A percentile compares a stretch with the other conserved stretches of the same genome.
phyloP scores from a whole-genome alignment of 2,329 filamentous ascomycete species.

The Aspergillus bombycis region DNA sequence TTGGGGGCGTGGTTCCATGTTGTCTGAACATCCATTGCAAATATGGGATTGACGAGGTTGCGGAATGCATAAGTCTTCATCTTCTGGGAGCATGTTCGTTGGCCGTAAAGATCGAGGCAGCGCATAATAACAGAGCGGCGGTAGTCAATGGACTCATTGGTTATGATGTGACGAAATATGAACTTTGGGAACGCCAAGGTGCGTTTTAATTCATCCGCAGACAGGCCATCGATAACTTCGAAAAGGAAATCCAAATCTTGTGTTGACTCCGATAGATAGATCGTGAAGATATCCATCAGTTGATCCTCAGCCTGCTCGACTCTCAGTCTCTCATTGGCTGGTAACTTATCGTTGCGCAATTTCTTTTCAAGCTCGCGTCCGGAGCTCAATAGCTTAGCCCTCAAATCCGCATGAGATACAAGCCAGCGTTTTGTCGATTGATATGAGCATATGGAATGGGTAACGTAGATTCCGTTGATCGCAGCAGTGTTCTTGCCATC shows the following conservation, averaged over 20 bases:
- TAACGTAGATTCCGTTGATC: conserved; percentile 85
- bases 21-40: conserved; percentile 93
- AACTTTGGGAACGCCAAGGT: conserved; percentile 77
- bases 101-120: conserved; percentile 84
- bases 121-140: conserved; percentile 80
- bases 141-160: conserved; percentile 80
- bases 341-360: conserved; percentile 70
- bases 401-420: conserved; percentile 56
- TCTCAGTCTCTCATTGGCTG: conserved; percentile 74
- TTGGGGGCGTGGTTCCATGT: conserved; percentile 66
- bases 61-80: conserved; percentile 92
- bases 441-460: conserved; percentile 75
- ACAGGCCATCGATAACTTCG: conserved; percentile 79
- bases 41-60: conserved; percentile 90
- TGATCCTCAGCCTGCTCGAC: conserved; percentile 89
- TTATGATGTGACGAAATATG: conserved; percentile 83
- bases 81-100: conserved; percentile 77
- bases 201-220: conserved; percentile 76
- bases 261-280: conserved; percentile 73
- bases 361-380: conserved; percentile 79
- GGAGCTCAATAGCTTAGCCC: conserved; percentile 63
- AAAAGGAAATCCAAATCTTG: conserved; percentile 84
- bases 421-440: conserved; percentile 69
- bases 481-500: conserved; percentile 74
- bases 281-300: conserved; percentile 81